Percentiles rank a stretch among this genome's conserved stretches.
Conservation (phyloP, 768 basidiomycete species). For the Roridomyces roridus region DNA sequence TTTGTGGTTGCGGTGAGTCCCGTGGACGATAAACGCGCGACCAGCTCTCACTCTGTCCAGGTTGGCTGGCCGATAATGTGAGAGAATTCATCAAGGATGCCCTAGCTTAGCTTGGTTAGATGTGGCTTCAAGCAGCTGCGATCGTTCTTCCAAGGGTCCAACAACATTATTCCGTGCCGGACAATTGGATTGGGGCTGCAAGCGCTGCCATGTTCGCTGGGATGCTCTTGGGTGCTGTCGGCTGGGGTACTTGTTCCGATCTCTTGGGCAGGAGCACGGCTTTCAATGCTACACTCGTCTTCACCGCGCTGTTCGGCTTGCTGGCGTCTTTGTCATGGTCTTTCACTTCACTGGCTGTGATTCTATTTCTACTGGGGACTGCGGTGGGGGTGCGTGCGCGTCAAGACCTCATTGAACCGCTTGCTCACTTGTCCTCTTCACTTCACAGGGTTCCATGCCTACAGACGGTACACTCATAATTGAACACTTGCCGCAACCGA, state of each 20-base stretch:
- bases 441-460: constrained; percentile 86
- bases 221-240: constrained; percentile 96
- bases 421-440: neutral
- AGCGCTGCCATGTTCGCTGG: constrained; percentile 92
- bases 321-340: constrained; percentile 75
- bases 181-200: constrained; percentile 78
- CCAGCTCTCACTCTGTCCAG: constrained; percentile 41
- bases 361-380: constrained; percentile 88
- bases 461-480: constrained; percentile 93
- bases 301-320: constrained; percentile 89
- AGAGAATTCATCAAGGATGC: constrained; percentile 28
- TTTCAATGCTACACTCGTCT: constrained; percentile 91
- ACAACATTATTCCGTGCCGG: constrained; percentile 81
- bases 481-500: constrained; percentile 92
- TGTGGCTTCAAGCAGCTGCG: constrained; percentile 93
- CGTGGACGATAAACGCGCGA: neutral
- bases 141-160: constrained; percentile 98
- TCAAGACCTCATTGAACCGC: neutral
- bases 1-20: constrained; percentile 87
- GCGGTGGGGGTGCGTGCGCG: constrained; percentile 81
- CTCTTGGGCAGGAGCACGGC: constrained; percentile 86
- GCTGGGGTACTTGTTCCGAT: constrained; percentile 95
- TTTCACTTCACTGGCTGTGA: constrained; percentile 71
- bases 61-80: constrained; percentile 95
- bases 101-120: constrained; percentile 50